Conservation (phyloP, 441 rosid genomes). For the Lepidium campestre region DNA sequence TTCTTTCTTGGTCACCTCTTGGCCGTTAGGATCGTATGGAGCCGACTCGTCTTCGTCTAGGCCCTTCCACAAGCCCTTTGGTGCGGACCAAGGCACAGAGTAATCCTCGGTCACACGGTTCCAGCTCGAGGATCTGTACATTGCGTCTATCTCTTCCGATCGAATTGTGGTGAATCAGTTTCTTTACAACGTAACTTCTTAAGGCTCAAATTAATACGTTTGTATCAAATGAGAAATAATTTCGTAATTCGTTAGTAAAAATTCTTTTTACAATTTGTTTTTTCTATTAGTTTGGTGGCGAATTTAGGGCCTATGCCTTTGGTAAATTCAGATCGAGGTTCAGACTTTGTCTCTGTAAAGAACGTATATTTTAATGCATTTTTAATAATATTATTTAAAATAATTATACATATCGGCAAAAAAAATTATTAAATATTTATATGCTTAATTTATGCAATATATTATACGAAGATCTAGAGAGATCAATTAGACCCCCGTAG, state of each 20-base stretch:
- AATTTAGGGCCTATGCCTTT: slow-evolving; percentile 2
- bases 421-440: no score
- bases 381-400: not conserved
- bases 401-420: no score
- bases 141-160: not conserved
- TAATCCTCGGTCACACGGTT: slow-evolving; percentile 49
- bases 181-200: not conserved
- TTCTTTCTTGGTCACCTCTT: slow-evolving; percentile 52
- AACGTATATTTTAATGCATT: not conserved
- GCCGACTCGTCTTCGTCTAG: slow-evolving; percentile 38
- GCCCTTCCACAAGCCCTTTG: slow-evolving; percentile 31
- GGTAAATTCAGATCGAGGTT: slow-evolving; percentile 7
- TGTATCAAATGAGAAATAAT: not conserved
- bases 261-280: not conserved
- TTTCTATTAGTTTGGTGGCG: not conserved
- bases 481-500: not conserved
- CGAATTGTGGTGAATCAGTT: not conserved
- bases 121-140: slow-evolving; percentile 81
- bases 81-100: slow-evolving; percentile 37
- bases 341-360: slow-evolving; percentile 1
- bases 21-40: slow-evolving; percentile 31
- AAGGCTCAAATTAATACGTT: not conserved
- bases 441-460: no score
- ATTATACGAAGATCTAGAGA: not conserved
- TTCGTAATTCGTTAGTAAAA: not conserved